A percentile compares a stretch with the other conserved stretches of the same genome.
Evolutionary conservation across 805 yeast species (phyloP).

Genomic region (Saccharomycopsis sp.): DNA sequence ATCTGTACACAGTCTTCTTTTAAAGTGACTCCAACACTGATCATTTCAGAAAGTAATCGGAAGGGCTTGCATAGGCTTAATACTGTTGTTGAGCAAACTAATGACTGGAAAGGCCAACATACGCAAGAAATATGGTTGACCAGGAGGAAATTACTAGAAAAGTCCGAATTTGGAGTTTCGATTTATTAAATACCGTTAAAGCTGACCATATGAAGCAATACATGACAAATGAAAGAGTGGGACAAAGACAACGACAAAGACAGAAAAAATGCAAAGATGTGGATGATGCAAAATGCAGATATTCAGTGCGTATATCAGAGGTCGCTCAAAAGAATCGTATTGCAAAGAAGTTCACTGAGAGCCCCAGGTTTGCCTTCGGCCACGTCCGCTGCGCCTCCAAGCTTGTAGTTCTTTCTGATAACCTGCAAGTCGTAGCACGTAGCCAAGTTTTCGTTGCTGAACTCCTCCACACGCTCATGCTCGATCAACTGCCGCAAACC

Average conservation of each 20-base stretch:
- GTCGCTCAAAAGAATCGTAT: slow-evolving; percentile 9
- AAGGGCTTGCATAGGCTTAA: no score
- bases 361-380: slow-evolving; percentile 1
- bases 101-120: no score
- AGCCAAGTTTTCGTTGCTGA: slow-evolving; percentile 2
- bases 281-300: not conserved
- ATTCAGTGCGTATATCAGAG: not conserved
- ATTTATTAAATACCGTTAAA: not conserved
- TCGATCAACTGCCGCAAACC: not conserved
- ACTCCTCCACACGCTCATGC: not conserved
- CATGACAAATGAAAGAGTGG: not conserved
- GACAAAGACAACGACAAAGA: no score
- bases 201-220: not conserved
- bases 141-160: no score
- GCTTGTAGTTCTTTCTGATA: slow-evolving; percentile 17
- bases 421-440: slow-evolving; percentile 7
- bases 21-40: no score
- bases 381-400: slow-evolving; percentile 9
- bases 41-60: no score
- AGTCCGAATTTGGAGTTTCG: no score
- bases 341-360: slow-evolving; percentile 9
- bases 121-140: no score
- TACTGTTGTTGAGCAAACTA: no score
- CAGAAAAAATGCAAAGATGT: not conserved
- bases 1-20: no score